Percentiles rank a stretch among this genome's conserved stretches.
These are phyloP conservation scores for Cystobasidium pallidum DNA, from an alignment of 1,284 basidiomycete genomes.

Conservation along the genomic window DNA sequence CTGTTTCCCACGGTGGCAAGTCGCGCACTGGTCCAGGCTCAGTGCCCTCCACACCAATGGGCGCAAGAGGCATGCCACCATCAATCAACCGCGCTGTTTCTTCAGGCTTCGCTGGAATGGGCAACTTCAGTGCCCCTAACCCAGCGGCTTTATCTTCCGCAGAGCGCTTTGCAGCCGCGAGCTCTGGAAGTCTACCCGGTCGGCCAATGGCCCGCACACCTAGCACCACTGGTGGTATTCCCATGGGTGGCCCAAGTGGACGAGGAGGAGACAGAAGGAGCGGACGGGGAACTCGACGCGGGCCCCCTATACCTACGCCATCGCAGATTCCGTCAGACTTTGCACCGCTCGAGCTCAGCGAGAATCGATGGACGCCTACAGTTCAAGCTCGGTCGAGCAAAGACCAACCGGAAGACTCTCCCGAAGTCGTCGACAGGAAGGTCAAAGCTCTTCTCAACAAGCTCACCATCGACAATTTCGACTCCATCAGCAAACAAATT, in stretches of 20 bases:
- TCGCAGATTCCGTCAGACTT: slow-evolving; percentile 59
- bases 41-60: slow-evolving; percentile 37
- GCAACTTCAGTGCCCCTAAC: slow-evolving; percentile 63
- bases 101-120: slow-evolving; percentile 63
- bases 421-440: slow-evolving; percentile 86
- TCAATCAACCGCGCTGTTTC: slow-evolving; percentile 32
- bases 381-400: slow-evolving; percentile 52
- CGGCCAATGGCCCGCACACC: slow-evolving; percentile 47
- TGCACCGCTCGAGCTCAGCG: slow-evolving; percentile 72
- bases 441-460: slow-evolving; percentile 94
- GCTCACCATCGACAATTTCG: slow-evolving; percentile 95
- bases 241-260: slow-evolving; percentile 50
- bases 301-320: slow-evolving; percentile 49
- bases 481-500: slow-evolving; percentile 90
- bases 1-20: slow-evolving; percentile 58
- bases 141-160: slow-evolving; percentile 41
- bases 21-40: slow-evolving; percentile 50
- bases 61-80: slow-evolving; percentile 33
- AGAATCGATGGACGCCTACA: slow-evolving; percentile 76
- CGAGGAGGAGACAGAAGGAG: slow-evolving; percentile 52
- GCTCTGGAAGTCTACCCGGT: slow-evolving; percentile 31
- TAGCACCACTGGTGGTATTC: slow-evolving; percentile 45
- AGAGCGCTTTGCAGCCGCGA: slow-evolving; percentile 42
- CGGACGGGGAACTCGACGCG: slow-evolving; percentile 54
- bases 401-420: slow-evolving; percentile 64